phyloP scores from a whole-genome alignment of 805 yeast species.

The Pichia exigua region DNA sequence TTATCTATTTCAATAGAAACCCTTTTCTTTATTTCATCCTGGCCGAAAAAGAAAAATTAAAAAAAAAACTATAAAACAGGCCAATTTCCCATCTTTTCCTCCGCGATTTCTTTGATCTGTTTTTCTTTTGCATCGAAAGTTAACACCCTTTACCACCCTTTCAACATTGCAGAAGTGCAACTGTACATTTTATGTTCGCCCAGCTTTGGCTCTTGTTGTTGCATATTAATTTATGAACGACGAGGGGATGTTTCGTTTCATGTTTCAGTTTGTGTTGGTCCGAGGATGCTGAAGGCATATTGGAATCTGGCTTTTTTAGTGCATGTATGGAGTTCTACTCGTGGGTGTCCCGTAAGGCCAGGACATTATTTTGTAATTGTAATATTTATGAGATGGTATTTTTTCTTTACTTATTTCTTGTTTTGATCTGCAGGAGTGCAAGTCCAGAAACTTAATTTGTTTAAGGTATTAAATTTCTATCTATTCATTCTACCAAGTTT shows the following conservation, averaged over 20 bases:
- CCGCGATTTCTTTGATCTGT: background rate
- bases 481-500: too few relatives aligned
- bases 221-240: constrained; percentile 13
- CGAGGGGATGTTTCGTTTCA: background rate
- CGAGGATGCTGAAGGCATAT: constrained; percentile 1
- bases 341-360: constrained; percentile 12
- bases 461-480: too few relatives aligned
- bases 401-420: too few relatives aligned
- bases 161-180: background rate
- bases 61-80: background rate
- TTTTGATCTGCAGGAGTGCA: too few relatives aligned
- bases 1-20: background rate
- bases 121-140: constrained; percentile 13
- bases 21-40: background rate
- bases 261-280: background rate
- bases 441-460: too few relatives aligned
- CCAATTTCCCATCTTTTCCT: background rate
- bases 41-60: background rate
- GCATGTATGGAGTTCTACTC: background rate
- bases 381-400: background rate
- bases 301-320: constrained; percentile 3
- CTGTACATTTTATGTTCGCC: background rate
- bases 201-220: background rate
- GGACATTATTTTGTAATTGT: background rate
- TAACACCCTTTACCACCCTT: constrained; percentile 7